Conservation (phyloP, 305 asterid genomes). For the Fraxinus sp. region DNA sequence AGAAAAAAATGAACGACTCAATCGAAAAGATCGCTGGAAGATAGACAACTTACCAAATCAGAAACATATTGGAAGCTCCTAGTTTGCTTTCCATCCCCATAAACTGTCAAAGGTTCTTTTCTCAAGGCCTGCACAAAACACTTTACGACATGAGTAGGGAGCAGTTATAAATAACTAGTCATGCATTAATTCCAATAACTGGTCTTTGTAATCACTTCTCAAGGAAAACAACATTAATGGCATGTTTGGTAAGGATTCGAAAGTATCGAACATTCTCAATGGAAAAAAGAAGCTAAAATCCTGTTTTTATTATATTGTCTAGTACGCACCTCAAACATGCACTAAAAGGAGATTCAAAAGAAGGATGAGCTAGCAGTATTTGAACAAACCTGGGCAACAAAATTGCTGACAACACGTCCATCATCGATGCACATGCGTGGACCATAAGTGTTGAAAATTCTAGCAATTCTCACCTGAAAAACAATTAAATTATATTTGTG, state of each 20-base stretch:
- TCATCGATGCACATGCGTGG: slow-evolving; percentile 91
- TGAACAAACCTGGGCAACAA: slow-evolving; percentile 70
- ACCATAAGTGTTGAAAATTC: slow-evolving; percentile 89
- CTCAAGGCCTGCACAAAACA: slow-evolving; percentile 59
- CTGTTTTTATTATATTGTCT: background rate
- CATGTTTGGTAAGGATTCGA: background rate
- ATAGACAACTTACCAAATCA: slow-evolving; percentile 55
- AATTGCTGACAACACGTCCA: slow-evolving; percentile 89
- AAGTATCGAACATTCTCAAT: background rate
- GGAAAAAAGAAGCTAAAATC: background rate
- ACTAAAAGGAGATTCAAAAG: background rate
- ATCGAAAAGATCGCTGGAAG: background rate
- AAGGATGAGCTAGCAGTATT: background rate
- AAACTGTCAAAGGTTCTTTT: slow-evolving; percentile 75
- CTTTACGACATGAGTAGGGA: background rate
- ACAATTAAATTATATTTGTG: background rate
- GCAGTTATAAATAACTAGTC: background rate
- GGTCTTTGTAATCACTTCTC: background rate
- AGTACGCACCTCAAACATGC: background rate
- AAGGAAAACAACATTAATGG: background rate
- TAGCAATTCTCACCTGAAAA: slow-evolving; percentile 71
- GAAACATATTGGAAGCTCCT: slow-evolving; percentile 90
- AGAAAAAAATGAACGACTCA: background rate
- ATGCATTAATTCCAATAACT: background rate
- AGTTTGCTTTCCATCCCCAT: slow-evolving; percentile 93